Percentiles rank a stretch among this genome's conserved stretches.
Conservation (phyloP, 768 basidiomycete species). For the Pleurotus tuber-regium region DNA sequence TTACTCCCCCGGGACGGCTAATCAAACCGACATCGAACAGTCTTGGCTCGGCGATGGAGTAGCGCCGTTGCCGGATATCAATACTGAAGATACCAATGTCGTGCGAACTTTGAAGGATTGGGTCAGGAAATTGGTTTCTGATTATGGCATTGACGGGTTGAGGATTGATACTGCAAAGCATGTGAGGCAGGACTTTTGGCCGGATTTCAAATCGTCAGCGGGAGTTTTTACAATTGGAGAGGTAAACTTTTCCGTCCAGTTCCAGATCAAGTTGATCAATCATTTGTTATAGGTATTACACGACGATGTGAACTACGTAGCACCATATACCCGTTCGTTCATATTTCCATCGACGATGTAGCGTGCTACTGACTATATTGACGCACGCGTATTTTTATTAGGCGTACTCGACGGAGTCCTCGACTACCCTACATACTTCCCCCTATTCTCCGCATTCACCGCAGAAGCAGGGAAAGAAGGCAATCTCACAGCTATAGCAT, state of each 20-base stretch:
- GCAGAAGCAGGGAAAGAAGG: constrained; percentile 41
- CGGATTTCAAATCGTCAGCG: constrained; percentile 54
- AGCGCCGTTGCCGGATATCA: constrained; percentile 67
- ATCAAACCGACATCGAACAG: constrained; percentile 56
- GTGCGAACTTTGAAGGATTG: constrained; percentile 54
- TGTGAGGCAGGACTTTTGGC: constrained; percentile 66
- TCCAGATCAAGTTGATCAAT: no score
- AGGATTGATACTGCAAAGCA: constrained; percentile 67
- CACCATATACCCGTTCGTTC: constrained; percentile 34
- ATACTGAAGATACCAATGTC: constrained; percentile 63
- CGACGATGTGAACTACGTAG: constrained; percentile 28
- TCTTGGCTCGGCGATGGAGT: constrained; percentile 74
- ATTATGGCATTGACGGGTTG: constrained; percentile 65
- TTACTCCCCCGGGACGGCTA: constrained; percentile 39
- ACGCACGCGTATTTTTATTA: no score
- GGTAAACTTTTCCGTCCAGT: constrained; percentile 40
- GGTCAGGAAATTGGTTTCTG: constrained; percentile 54
- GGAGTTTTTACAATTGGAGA: constrained; percentile 76
- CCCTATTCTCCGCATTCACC: constrained; percentile 49
- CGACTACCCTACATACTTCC: constrained; percentile 58
- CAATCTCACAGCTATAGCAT: constrained; percentile 39
- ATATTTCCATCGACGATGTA: neutral
- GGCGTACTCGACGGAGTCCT: constrained; percentile 55
- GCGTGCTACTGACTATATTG: neutral
- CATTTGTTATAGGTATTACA: constrained; percentile 25